Evolutionary conservation across 78 protist genomes (phyloP), one percentile per base, ranked within the genome.

Genomic region (Speleostelium caveatum): DNA sequence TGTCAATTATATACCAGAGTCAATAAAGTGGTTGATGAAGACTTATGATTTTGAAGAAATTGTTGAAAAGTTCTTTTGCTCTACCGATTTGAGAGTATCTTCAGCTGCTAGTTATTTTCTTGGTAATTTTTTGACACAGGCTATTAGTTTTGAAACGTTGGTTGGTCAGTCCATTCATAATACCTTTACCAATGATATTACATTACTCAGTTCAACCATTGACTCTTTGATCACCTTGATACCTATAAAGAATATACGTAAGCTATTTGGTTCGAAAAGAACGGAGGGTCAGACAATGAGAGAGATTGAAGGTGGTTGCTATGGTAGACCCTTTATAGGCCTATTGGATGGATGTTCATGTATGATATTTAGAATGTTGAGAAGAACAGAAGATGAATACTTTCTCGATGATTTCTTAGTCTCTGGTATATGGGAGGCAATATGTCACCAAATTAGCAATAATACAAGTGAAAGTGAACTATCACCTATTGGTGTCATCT

Each of bases 341-440:
- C 30, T 56, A 35, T 36, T 87, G 21, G 93, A 87, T 77, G 88
- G 86, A 6, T 32, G 38, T 41, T 75, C 66, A 10, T 87, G 77
- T 53, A 58, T 87, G 21, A 4, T 87, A 4, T 24, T 65, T 2
- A 71, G 85, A 36, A 21, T 86, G 66, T 56, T 73, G 36, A 69
- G 55, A 24, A 72, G 87, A 59, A 85, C 65, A 55, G 58, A 74
- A 0, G 69, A 72, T 22, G 73, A 71, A 21, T n/a, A n/a, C n/a
- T 66, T 86, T 39, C 28, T 73, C 10, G 93, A 87, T 3, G 61
- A 42, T 1, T 22, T 87, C 21, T 24, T 49, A 30, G 93, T 65
- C 12, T 30, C 55, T 67, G 93, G 93, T 59, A 42, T 87, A n/a
- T 87, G 93, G 93, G 93, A 87, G 33, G 42, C 75, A 1, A n/a